Evolutionary conservation across 768 basidiomycete genomes (phyloP).

Genomic region (Lyophyllum atratum): DNA sequence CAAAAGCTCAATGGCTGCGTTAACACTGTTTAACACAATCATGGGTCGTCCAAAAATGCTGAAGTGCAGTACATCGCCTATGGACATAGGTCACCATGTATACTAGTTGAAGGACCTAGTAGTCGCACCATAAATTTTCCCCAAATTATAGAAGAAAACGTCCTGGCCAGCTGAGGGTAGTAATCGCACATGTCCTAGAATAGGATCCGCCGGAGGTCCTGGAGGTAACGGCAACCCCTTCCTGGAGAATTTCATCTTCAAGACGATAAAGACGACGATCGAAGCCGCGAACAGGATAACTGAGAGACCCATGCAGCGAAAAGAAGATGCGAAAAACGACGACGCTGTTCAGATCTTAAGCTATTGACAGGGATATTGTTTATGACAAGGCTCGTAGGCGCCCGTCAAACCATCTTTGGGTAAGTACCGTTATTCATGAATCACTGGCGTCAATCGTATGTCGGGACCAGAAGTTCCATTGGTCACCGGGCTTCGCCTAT

Average conservation of each 20-base stretch:
- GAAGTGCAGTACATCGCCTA: slow-evolving; percentile 26
- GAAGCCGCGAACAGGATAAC: background rate
- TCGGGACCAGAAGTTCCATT: too few relatives aligned
- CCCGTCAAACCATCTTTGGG: too few relatives aligned
- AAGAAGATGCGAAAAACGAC: background rate
- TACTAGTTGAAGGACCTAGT: background rate
- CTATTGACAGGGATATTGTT: background rate
- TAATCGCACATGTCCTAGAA: slow-evolving; percentile 37
- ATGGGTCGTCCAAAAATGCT: slow-evolving; percentile 25
- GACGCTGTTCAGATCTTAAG: background rate
- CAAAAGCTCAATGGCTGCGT: slow-evolving; percentile 29
- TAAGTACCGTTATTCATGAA: too few relatives aligned
- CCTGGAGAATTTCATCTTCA: slow-evolving; percentile 2
- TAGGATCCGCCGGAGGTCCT: slow-evolving; percentile 36
- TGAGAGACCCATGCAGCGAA: background rate
- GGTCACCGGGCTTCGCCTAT: too few relatives aligned
- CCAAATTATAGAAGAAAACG: slow-evolving; percentile 29
- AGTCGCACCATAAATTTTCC: slow-evolving; percentile 32
- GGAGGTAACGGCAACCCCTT: slow-evolving; percentile 25
- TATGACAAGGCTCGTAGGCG: too few relatives aligned
- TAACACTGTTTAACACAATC: slow-evolving; percentile 23
- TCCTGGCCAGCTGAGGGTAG: slow-evolving; percentile 32
- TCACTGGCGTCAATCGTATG: too few relatives aligned
- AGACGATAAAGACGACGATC: background rate
- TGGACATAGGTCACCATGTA: background rate